Evolutionary conservation across 495 filamentous ascomycete species (phyloP).

Genomic region (Trichoderma gamsii): DNA sequence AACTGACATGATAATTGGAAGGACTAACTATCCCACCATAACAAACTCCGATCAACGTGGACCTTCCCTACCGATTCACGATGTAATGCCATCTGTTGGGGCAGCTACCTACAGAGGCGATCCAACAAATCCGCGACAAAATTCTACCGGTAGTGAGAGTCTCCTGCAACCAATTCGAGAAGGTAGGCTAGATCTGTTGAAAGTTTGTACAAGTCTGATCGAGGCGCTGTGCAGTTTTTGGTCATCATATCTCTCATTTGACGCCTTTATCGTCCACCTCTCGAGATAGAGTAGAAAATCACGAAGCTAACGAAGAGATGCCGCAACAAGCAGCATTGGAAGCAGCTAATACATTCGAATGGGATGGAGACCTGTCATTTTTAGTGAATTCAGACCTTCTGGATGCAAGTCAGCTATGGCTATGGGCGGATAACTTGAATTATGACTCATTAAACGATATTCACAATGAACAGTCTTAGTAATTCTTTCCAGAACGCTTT

Average conservation of each 20-base stretch:
- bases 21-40: background rate
- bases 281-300: background rate
- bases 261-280: background rate
- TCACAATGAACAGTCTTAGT: background rate
- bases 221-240: background rate
- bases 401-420: background rate
- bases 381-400: background rate
- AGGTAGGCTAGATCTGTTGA: background rate
- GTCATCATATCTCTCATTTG: background rate
- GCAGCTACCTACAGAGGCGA: background rate
- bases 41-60: background rate
- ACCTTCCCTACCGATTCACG: background rate
- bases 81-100: background rate
- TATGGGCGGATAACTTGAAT: background rate
- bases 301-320: background rate
- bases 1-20: background rate
- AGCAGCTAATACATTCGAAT: background rate
- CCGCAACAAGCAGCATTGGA: background rate
- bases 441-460: background rate
- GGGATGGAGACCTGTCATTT: background rate
- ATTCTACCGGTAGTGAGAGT: background rate
- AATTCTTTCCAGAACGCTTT: too few relatives aligned
- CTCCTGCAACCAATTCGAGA: background rate
- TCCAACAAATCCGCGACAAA: background rate
- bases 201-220: background rate